These are phyloP conservation scores for Kodamaea alishanica DNA, from an alignment of 1,139 yeast genomes.

Conservation along the genomic window DNA sequence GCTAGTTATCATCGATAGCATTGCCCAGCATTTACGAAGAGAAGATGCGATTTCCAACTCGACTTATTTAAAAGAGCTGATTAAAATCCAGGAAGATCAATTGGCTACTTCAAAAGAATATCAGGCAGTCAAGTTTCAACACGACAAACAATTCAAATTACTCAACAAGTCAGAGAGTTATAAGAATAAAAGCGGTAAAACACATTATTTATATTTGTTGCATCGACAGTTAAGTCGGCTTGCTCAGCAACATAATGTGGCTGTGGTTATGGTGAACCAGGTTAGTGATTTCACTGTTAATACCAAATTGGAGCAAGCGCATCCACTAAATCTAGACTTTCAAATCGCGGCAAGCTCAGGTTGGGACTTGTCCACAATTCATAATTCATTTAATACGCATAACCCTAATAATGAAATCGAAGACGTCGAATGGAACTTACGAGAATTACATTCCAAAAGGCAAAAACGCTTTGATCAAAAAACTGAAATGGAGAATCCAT, in stretches of 20 bases:
- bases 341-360: conserved; percentile 75
- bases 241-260: conserved; percentile 48
- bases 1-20: conserved; percentile 69
- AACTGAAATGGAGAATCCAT: conserved; percentile 5
- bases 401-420: conserved; percentile 1
- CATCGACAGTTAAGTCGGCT: conserved; percentile 49
- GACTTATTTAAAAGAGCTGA: conserved; percentile 21
- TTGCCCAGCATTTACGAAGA: conserved; percentile 80
- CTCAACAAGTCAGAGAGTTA: conserved; percentile 28
- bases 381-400: conserved; percentile 8
- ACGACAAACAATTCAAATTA: conserved; percentile 27
- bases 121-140: conserved; percentile 21
- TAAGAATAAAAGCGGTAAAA: conserved; percentile 32
- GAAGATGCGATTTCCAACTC: conserved; percentile 46
- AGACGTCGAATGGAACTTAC: conserved; percentile 3
- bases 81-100: conserved; percentile 22
- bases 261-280: conserved; percentile 76
- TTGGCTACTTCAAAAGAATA: conserved; percentile 17
- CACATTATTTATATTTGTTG: conserved; percentile 41
- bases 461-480: conserved; percentile 4
- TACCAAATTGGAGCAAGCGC: conserved; percentile 20
- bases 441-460: conserved; percentile 6
- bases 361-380: conserved; percentile 53
- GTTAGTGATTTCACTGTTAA: conserved; percentile 52
- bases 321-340: conserved; percentile 54